A percentile compares a stretch with the other conserved stretches of the same genome.
Evolutionary conservation across 2,329 filamentous ascomycete genomes (phyloP).

Genomic region (Phaeosphaeria sp.): DNA sequence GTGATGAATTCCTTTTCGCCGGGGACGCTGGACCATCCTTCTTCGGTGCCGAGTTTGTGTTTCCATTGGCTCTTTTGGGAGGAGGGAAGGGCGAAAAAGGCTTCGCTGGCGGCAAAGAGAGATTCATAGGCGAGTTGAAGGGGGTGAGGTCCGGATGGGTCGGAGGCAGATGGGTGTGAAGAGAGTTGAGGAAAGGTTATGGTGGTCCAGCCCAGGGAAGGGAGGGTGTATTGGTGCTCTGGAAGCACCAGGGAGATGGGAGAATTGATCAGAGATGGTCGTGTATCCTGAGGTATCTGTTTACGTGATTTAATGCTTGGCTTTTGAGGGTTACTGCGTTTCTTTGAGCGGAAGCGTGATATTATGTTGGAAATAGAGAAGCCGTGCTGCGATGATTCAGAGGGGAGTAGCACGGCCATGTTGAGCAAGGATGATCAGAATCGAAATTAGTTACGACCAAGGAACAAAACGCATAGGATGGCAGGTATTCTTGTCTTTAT

Average conservation of each 20-base stretch:
- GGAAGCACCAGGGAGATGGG: conserved; percentile 41
- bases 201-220: conserved; percentile 45
- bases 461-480: background rate
- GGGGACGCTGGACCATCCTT: conserved; percentile 44
- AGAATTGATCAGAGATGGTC: conserved; percentile 28
- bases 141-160: conserved; percentile 25
- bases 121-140: conserved; percentile 36
- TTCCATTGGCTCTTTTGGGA: conserved; percentile 38
- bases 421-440: background rate
- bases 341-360: conserved; percentile 32
- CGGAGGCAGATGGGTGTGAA: background rate
- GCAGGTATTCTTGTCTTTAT: background rate
- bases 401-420: conserved; percentile 28
- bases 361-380: conserved; percentile 40
- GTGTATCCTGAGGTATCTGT: conserved; percentile 13
- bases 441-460: background rate
- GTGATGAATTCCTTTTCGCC: conserved; percentile 51
- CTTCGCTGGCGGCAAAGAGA: conserved; percentile 38
- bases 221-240: conserved; percentile 39
- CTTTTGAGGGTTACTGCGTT: conserved; percentile 4
- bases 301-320: background rate
- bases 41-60: conserved; percentile 42
- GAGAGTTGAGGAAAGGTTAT: conserved; percentile 36
- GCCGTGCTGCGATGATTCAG: conserved; percentile 18
- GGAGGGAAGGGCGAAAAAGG: conserved; percentile 39